Evolutionary conservation across 768 basidiomycete genomes (phyloP).

Genomic region (Russula virescens): DNA sequence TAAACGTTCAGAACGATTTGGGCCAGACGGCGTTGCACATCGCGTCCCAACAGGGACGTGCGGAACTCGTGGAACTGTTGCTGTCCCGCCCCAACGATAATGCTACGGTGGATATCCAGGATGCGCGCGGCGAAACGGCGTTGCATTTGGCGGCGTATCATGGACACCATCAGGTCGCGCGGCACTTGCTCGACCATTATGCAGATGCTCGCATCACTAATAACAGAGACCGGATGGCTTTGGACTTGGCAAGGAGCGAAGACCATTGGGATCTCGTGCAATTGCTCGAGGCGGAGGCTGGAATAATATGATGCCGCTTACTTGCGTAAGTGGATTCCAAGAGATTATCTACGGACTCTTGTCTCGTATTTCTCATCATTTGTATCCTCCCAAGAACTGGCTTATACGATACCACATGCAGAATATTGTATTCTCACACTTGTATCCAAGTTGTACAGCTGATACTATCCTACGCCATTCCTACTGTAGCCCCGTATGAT

Average conservation of each 20-base stretch:
- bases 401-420: too few species aligned
- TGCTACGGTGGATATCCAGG: not conserved
- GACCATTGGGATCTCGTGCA: not conserved
- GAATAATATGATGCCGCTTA: too few species aligned
- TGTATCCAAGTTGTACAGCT: too few species aligned
- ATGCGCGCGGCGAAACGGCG: not conserved
- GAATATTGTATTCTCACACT: too few species aligned
- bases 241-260: not conserved
- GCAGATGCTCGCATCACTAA: not conserved
- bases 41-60: not conserved
- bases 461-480: too few species aligned
- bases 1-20: not conserved
- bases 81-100: not conserved
- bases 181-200: not conserved
- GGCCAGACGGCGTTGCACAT: not conserved
- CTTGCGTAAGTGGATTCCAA: too few species aligned
- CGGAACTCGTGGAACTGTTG: not conserved
- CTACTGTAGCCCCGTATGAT: too few species aligned
- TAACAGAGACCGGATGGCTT: too few species aligned
- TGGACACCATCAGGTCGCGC: not conserved
- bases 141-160: not conserved
- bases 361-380: too few species aligned
- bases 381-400: too few species aligned
- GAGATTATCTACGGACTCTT: too few species aligned
- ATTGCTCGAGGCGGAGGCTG: not conserved